Percentiles rank a stretch among this genome's conserved stretches.
Evolutionary conservation across 1,284 basidiomycete species (phyloP).

Genomic region (Cutaneotrichosporon daszewskae): DNA sequence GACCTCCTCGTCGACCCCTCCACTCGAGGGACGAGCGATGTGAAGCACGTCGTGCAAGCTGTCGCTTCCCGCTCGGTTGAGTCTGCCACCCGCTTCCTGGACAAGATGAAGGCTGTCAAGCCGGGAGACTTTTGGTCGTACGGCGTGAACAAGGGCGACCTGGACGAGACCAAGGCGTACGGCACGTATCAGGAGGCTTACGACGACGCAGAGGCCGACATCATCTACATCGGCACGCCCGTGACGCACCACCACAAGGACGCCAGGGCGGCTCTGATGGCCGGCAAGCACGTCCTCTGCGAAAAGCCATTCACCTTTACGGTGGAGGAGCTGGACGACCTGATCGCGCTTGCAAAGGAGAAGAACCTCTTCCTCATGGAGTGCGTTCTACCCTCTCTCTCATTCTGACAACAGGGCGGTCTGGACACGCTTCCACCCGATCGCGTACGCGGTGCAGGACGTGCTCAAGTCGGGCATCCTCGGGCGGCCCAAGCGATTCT

Average conservation of each 20-base stretch:
- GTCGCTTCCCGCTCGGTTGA: slow-evolving; percentile 69
- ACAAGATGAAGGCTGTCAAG: slow-evolving; percentile 35
- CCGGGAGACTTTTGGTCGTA: slow-evolving; percentile 20
- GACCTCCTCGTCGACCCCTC: slow-evolving; percentile 27
- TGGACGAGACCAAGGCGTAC: slow-evolving; percentile 57
- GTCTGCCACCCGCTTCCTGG: slow-evolving; percentile 67
- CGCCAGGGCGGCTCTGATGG: slow-evolving; percentile 65
- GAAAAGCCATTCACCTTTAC: slow-evolving; percentile 62
- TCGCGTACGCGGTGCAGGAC: slow-evolving; percentile 40
- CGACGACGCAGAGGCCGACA: slow-evolving; percentile 69
- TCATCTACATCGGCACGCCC: slow-evolving; percentile 77
- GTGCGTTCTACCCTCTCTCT: slow-evolving; percentile 56
- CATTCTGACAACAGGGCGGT: slow-evolving; percentile 47
- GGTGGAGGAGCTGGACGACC: slow-evolving; percentile 51
- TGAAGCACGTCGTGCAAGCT: slow-evolving; percentile 67
- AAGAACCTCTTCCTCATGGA: slow-evolving; percentile 81
- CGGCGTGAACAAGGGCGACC: slow-evolving; percentile 24
- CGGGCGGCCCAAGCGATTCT: slow-evolving; percentile 44
- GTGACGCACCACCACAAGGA: slow-evolving; percentile 78
- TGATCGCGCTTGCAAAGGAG: slow-evolving; percentile 66
- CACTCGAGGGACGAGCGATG: slow-evolving; percentile 60
- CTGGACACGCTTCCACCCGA: slow-evolving; percentile 46
- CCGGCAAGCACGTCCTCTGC: slow-evolving; percentile 77
- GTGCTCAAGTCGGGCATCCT: slow-evolving; percentile 37
- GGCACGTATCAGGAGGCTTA: slow-evolving; percentile 73